Percentiles rank a stretch among this genome's conserved stretches.
phyloP scores from a whole-genome alignment of 1,284 basidiomycete species.

The Sutorius eximius region DNA sequence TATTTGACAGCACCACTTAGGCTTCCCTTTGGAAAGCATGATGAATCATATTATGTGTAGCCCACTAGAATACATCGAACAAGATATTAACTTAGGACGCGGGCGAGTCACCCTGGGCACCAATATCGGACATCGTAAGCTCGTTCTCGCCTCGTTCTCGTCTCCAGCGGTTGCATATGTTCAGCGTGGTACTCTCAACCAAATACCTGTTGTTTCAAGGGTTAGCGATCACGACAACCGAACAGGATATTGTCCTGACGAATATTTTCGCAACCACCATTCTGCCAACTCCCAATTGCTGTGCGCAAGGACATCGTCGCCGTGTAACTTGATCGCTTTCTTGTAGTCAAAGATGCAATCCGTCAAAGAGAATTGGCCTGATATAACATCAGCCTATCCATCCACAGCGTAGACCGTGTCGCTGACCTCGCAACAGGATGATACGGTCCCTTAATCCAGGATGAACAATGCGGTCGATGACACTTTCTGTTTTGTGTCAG shows the following conservation, averaged over 20 bases:
- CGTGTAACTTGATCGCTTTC: conserved; percentile 70
- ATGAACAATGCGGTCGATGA: conserved; percentile 87
- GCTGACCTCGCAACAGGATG: conserved; percentile 76
- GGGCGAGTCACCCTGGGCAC: conserved; percentile 44
- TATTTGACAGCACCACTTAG: neutral
- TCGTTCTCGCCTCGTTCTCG: conserved; percentile 71
- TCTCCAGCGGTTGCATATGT: conserved; percentile 73
- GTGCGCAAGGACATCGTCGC: conserved; percentile 86
- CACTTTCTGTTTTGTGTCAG: conserved; percentile 56
- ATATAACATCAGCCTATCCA: conserved; percentile 37
- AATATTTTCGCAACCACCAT: conserved; percentile 75
- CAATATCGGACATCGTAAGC: conserved; percentile 55
- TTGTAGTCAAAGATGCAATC: conserved; percentile 75
- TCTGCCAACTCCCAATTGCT: conserved; percentile 87
- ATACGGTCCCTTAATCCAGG: conserved; percentile 86
- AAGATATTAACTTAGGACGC: conserved; percentile 20
- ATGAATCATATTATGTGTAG: too few relatives aligned
- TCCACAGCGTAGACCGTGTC: conserved; percentile 23
- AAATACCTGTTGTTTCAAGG: conserved; percentile 53
- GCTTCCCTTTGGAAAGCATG: too few relatives aligned
- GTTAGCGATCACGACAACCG: neutral
- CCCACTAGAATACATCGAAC: conserved; percentile 17
- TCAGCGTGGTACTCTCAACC: conserved; percentile 63
- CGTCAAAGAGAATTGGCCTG: conserved; percentile 75
- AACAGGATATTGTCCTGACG: conserved; percentile 30